These are phyloP conservation scores for Xylaria sp. DNA, from an alignment of 2,329 filamentous ascomycete species.

Conservation along the genomic window DNA sequence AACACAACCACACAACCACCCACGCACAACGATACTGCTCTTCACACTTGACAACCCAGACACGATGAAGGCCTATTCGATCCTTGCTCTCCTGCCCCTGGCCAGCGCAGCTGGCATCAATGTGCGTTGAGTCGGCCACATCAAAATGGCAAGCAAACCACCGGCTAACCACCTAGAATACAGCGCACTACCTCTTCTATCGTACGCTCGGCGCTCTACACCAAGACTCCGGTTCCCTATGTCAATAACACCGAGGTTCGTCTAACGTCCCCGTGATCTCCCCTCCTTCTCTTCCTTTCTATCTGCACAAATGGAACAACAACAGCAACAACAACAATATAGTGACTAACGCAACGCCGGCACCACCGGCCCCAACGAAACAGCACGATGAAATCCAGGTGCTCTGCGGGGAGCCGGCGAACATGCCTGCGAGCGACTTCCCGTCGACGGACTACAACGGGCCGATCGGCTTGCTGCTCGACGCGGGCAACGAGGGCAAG, in stretches of 20 bases:
- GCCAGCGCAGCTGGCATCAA: constrained; percentile 3
- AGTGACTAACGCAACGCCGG: not conserved
- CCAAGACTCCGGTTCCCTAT: not conserved
- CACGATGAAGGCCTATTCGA: constrained; percentile 12
- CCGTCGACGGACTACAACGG: constrained; percentile 13
- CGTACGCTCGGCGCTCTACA: not conserved
- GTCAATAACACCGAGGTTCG: not conserved
- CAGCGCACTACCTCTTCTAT: not conserved
- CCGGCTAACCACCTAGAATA: not conserved
- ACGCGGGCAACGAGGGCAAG: not conserved
- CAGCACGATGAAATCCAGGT: constrained; percentile 14
- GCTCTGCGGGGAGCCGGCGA: constrained; percentile 13
- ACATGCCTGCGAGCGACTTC: constrained; percentile 7
- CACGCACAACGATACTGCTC: not conserved
- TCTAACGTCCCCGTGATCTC: not conserved
- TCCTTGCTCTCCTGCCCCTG: constrained; percentile 6
- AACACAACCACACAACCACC: not conserved
- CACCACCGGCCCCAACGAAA: too few species aligned
- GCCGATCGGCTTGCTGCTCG: constrained; percentile 12
- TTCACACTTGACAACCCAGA: not conserved
- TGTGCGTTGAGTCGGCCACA: not conserved
- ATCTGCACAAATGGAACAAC: not conserved
- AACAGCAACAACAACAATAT: too few species aligned
- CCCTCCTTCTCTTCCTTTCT: not conserved
- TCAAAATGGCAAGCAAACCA: not conserved